These are phyloP conservation scores for Micractinium sp. DNA, from an alignment of 139 green algal species.

Conservation along the genomic window DNA sequence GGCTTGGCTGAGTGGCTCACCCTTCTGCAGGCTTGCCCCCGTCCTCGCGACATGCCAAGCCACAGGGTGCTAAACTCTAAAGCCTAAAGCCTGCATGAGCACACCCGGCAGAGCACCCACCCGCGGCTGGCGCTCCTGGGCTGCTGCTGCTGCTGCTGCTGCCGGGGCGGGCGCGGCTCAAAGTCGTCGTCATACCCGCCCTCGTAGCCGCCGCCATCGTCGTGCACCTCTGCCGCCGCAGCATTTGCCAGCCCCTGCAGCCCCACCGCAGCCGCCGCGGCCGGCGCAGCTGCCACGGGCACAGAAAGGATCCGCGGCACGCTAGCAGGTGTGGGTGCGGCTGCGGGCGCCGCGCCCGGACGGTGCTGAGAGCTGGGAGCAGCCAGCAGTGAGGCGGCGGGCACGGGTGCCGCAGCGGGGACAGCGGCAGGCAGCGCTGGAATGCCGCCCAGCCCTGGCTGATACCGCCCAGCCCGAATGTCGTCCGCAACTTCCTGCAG, in stretches of 20 bases:
- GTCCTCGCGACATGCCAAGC: too few relatives aligned
- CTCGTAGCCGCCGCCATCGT: background rate
- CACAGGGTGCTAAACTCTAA: too few relatives aligned
- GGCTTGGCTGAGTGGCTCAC: background rate
- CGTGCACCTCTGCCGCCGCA: background rate
- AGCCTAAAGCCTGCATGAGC: background rate
- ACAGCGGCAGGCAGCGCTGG: background rate
- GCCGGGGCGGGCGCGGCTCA: background rate
- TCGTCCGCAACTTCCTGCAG: background rate
- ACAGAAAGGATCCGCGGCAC: too few relatives aligned
- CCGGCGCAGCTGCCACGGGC: background rate
- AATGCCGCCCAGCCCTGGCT: background rate
- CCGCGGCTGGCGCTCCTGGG: background rate
- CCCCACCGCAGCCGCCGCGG: background rate
- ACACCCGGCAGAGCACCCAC: background rate
- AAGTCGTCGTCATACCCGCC: background rate
- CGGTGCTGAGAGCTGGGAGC: background rate
- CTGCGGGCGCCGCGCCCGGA: too few relatives aligned
- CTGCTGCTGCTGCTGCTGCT: conserved; percentile 16
- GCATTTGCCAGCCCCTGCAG: background rate
- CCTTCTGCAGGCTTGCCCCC: too few relatives aligned
- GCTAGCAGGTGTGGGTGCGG: too few relatives aligned
- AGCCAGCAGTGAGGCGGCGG: background rate
- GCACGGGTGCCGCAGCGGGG: background rate
- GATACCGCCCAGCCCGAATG: background rate